Percentiles rank a stretch among this genome's conserved stretches.
Conservation (phyloP, 1,284 basidiomycete species). For the Pseudozyma tsukubaensis region DNA sequence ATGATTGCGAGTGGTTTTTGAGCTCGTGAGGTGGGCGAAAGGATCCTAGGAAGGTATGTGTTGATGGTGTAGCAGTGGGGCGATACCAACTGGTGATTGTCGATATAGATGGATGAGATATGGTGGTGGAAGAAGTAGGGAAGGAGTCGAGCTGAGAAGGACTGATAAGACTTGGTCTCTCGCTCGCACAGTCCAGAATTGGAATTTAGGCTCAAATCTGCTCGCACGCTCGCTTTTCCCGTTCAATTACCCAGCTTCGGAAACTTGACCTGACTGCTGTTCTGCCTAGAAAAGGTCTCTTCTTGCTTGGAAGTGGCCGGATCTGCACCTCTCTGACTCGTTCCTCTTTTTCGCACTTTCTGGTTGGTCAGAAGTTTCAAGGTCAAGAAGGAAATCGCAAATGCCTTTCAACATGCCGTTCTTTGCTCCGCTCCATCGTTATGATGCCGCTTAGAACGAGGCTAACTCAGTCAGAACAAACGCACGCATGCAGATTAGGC, state of each 20-base stretch:
- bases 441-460: no score
- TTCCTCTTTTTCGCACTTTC: background rate
- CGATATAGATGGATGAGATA: constrained; percentile 5
- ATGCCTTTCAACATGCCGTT: background rate
- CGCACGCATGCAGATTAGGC: background rate
- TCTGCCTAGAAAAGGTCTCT: background rate
- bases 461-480: constrained; percentile 1
- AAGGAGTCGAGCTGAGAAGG: background rate
- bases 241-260: constrained; percentile 36
- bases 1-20: constrained; percentile 24
- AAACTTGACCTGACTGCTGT: background rate
- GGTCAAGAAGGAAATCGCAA: constrained; percentile 10
- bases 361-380: constrained; percentile 13
- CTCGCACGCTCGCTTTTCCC: constrained; percentile 12
- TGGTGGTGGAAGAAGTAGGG: constrained; percentile 24
- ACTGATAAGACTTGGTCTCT: constrained; percentile 24
- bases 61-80: background rate
- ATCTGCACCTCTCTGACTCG: constrained; percentile 32
- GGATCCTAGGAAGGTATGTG: no score
- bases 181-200: constrained; percentile 13
- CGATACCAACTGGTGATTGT: background rate
- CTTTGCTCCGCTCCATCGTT: no score
- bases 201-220: background rate
- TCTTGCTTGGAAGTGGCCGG: constrained; percentile 2
- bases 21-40: background rate